Conservation (phyloP, 148 eudicot species). For the Arbutus unedo region DNA sequence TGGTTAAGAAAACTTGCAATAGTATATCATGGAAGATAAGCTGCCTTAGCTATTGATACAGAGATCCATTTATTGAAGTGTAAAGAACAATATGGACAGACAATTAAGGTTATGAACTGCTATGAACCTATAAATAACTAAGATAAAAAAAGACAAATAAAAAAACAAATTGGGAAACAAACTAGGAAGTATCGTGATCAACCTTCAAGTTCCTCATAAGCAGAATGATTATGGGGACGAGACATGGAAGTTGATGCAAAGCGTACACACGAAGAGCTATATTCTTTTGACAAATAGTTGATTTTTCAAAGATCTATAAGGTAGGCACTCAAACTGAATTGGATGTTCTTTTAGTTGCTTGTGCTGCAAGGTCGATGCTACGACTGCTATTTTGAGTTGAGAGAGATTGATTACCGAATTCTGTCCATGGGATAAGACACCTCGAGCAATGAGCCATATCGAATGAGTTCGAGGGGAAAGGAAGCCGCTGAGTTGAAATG, state of each 20-base stretch:
- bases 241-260: neutral
- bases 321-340: neutral
- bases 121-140: neutral
- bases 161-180: neutral
- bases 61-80: neutral
- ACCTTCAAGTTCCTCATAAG: too few species aligned
- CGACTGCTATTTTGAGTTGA: neutral
- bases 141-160: neutral
- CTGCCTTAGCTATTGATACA: neutral
- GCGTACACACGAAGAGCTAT: neutral
- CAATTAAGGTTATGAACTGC: neutral
- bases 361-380: neutral
- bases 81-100: neutral
- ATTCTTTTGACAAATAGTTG: neutral
- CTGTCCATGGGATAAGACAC: conserved; percentile 50
- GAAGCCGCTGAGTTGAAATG: conserved; percentile 42
- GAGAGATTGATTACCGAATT: conserved; percentile 30
- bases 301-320: neutral
- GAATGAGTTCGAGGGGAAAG: conserved; percentile 42
- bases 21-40: neutral
- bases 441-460: conserved; percentile 55
- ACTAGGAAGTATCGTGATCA: neutral
- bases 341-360: neutral
- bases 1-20: neutral
- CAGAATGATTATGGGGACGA: too few species aligned